Evolutionary conservation across 495 filamentous ascomycete species (phyloP).

Genomic region (Xanthoparmelia taractica): DNA sequence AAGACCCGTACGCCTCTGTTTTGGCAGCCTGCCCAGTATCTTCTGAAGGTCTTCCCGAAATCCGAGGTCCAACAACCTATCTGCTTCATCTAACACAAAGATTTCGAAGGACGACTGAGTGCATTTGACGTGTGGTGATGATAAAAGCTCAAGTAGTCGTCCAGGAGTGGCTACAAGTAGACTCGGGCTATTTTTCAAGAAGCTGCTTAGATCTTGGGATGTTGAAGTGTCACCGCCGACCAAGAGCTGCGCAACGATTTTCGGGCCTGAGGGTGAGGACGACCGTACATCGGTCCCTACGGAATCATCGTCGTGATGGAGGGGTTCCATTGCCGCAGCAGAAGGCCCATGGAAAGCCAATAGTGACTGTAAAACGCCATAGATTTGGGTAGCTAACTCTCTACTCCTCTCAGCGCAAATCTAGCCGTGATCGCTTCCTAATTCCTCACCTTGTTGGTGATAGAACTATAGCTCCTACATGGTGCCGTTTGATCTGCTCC

Average conservation of each 20-base stretch:
- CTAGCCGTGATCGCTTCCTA: not conserved
- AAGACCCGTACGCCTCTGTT: conserved; percentile 85
- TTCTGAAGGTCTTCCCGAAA: conserved; percentile 85
- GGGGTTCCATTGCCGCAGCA: conserved; percentile 49
- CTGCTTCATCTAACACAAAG: conserved; percentile 89
- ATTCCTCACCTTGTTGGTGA: conserved; percentile 61
- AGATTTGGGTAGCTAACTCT: conserved; percentile 86
- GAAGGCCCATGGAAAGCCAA: conserved; percentile 77
- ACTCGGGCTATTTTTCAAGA: conserved; percentile 74
- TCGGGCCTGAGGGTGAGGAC: conserved; percentile 43
- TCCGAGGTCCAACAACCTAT: conserved; percentile 86
- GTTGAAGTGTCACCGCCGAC: conserved; percentile 79
- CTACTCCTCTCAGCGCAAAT: not conserved
- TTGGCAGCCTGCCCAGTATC: conserved; percentile 77
- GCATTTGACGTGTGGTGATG: conserved; percentile 84
- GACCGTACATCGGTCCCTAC: conserved; percentile 40
- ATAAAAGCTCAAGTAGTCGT: conserved; percentile 76
- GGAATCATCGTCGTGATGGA: conserved; percentile 40
- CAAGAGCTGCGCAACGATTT: conserved; percentile 76
- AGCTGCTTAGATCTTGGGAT: conserved; percentile 73
- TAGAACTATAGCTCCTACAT: conserved; percentile 83
- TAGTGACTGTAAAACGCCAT: conserved; percentile 68
- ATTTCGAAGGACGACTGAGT: conserved; percentile 83
- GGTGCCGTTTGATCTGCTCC: conserved; percentile 75
- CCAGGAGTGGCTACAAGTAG: conserved; percentile 84